phyloP scores from a whole-genome alignment of 139 green algal species.

The Auxenochlorella pyrenoidosa region DNA sequence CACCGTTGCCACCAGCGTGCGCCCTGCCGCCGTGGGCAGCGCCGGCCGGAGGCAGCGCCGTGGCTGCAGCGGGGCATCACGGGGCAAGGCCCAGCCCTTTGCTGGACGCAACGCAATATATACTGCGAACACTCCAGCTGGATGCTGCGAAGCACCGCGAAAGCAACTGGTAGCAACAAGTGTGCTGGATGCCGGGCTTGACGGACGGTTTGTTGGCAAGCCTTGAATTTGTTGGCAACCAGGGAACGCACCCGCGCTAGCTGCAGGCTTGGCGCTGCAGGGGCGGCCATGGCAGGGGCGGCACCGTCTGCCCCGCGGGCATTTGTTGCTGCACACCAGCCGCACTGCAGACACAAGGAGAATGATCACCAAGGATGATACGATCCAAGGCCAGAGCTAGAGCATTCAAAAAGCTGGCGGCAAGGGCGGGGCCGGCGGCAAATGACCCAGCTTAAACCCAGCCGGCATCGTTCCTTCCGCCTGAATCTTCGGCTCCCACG shows the following conservation, averaged over 20 bases:
- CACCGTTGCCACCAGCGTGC: neutral
- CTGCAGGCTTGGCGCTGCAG: constrained; percentile 7
- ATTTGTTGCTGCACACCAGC: constrained; percentile 18
- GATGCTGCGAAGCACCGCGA: no score
- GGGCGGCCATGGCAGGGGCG: neutral
- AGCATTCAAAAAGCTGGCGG: no score
- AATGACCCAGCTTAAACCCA: no score
- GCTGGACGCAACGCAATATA: no score
- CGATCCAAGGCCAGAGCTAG: no score
- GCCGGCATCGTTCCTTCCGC: neutral
- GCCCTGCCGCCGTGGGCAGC: neutral
- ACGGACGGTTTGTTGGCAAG: no score
- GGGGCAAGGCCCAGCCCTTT: neutral
- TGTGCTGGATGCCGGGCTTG: no score
- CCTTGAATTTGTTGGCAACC: no score
- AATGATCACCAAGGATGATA: neutral
- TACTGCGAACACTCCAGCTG: neutral
- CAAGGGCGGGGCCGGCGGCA: no score
- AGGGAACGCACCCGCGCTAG: neutral
- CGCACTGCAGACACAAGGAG: neutral
- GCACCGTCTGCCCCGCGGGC: neutral
- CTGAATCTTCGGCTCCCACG: neutral
- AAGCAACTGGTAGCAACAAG: no score
- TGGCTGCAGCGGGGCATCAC: neutral
- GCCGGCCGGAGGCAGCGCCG: neutral